phyloP scores from a whole-genome alignment of 139 green algal genomes.

The Volvox africanus region DNA sequence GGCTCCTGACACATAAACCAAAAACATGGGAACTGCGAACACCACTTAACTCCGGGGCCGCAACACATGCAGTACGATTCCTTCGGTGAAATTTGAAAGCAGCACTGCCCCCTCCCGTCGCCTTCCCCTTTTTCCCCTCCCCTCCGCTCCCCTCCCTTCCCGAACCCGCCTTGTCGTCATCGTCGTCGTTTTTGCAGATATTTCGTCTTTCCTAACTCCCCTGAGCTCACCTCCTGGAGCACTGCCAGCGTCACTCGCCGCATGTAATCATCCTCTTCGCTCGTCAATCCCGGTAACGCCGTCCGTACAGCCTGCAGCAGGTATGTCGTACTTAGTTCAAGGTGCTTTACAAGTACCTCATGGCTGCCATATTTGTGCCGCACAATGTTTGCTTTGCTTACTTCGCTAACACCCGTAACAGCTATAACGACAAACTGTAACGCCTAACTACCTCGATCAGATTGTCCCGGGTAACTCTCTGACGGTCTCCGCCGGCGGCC shows the following conservation, averaged over 20 bases:
- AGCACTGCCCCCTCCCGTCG: too few species aligned
- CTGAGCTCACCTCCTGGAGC: slow-evolving; percentile 5
- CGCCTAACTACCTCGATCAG: not conserved
- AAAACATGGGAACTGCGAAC: too few species aligned
- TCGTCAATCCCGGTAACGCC: not conserved
- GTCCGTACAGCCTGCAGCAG: not conserved
- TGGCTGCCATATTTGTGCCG: not conserved
- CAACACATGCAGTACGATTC: too few species aligned
- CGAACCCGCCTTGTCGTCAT: too few species aligned
- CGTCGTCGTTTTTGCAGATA: too few species aligned
- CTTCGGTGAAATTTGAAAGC: too few species aligned
- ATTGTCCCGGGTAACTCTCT: not conserved
- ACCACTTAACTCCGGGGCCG: too few species aligned
- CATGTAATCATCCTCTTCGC: slow-evolving; percentile 1
- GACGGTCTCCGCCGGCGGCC: not conserved
- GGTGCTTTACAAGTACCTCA: not conserved
- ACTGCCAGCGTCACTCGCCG: slow-evolving; percentile 18
- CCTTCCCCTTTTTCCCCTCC: too few species aligned
- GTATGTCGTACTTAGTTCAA: not conserved
- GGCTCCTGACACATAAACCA: too few species aligned
- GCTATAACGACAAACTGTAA: not conserved
- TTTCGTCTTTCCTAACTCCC: not conserved
- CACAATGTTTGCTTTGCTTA: not conserved
- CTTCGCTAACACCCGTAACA: not conserved
- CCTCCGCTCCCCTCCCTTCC: too few species aligned